A percentile compares a stretch with the other conserved stretches of the same genome.
phyloP scores from a whole-genome alignment of 371 early-diverging fungal genomes.

The Mortierella sp. region DNA sequence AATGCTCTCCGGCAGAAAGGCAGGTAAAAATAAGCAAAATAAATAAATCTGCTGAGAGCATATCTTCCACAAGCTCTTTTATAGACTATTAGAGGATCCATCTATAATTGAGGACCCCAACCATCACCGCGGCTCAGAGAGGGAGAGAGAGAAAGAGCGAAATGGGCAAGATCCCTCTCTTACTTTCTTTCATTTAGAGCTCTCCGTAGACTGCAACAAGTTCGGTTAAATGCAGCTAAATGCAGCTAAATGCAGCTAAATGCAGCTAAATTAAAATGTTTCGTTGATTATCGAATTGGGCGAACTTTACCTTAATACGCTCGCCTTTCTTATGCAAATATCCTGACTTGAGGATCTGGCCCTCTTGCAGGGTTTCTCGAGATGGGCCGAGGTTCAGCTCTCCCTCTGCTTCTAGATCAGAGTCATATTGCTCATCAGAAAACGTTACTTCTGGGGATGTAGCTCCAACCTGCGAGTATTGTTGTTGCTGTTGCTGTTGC shows the following conservation, averaged over 20 bases:
- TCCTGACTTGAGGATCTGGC: slow-evolving; percentile 75
- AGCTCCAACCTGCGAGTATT: slow-evolving; percentile 23
- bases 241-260: not conserved
- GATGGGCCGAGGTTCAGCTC: slow-evolving; percentile 65
- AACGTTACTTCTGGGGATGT: slow-evolving; percentile 47
- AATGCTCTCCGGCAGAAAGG: not conserved
- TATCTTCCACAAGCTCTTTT: slow-evolving; percentile 6
- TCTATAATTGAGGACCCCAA: not conserved
- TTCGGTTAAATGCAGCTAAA: not conserved
- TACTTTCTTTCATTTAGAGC: not conserved
- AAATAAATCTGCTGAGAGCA: slow-evolving; percentile 7
- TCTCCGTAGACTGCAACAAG: not conserved
- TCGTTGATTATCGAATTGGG: no score
- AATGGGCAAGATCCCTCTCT: not conserved
- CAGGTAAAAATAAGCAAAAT: slow-evolving; percentile 4
- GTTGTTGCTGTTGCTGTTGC: slow-evolving; percentile 13
- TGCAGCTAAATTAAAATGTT: not conserved
- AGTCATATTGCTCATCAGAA: slow-evolving; percentile 66
- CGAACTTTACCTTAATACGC: slow-evolving; percentile 49
- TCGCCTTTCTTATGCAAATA: slow-evolving; percentile 86
- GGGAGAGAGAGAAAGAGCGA: not conserved
- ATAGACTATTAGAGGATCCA: not conserved
- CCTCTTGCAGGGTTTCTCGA: slow-evolving; percentile 69
- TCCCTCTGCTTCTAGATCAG: slow-evolving; percentile 59
- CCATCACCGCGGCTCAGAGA: not conserved